Evolutionary conservation across 768 basidiomycete genomes (phyloP).

Genomic region (Boletus rubescentipes): DNA sequence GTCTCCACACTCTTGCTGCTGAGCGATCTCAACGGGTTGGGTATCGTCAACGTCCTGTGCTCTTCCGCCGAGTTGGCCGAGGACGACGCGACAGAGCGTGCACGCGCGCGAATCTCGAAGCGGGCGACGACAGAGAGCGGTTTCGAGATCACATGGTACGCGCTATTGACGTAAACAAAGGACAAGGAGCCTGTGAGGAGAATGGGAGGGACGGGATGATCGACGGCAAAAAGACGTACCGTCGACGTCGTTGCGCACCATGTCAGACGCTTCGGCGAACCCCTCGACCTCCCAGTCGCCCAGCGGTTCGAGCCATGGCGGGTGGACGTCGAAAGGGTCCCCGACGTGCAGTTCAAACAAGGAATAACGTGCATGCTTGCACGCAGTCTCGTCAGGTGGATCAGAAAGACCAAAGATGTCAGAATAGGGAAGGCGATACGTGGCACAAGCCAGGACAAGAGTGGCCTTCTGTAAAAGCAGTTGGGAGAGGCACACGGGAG

Average conservation of each 20-base stretch:
- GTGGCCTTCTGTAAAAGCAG: constrained; percentile 11
- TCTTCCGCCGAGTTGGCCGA: constrained; percentile 25
- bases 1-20: constrained; percentile 51
- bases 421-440: constrained; percentile 23
- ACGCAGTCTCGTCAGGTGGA: constrained; percentile 5
- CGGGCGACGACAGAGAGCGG: constrained; percentile 35
- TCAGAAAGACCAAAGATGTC: constrained; percentile 24
- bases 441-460: constrained; percentile 49
- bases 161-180: constrained; percentile 39
- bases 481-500: background rate
- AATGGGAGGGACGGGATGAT: constrained; percentile 9
- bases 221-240: constrained; percentile 36
- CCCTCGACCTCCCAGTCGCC: constrained; percentile 59
- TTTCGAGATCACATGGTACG: constrained; percentile 46
- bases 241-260: constrained; percentile 44
- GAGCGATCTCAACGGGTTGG: constrained; percentile 64
- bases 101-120: constrained; percentile 13
- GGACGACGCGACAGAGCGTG: constrained; percentile 19
- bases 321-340: constrained; percentile 15
- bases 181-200: constrained; percentile 21
- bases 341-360: constrained; percentile 29
- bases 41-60: constrained; percentile 41
- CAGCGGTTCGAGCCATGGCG: constrained; percentile 41
- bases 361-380: constrained; percentile 14
- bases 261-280: constrained; percentile 42